phyloP scores from a whole-genome alignment of 495 filamentous ascomycete genomes.

The Hypoxylon cercidicola region DNA sequence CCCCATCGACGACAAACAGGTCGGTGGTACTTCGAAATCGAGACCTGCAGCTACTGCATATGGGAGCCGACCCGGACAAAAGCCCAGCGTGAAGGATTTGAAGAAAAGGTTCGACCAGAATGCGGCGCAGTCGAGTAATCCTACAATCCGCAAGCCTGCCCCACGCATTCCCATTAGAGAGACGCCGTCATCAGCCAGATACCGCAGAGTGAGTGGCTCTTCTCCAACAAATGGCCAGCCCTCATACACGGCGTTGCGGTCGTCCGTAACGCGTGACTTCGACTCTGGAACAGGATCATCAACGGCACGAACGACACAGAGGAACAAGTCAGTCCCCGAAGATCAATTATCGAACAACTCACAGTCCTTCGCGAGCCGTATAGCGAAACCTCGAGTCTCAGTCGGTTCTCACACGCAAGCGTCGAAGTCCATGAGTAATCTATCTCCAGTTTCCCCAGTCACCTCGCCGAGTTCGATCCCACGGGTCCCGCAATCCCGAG shows the following conservation, averaged over 20 bases:
- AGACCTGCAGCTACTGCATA: conserved; percentile 40
- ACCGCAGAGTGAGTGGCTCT: conserved; percentile 43
- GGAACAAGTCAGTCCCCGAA: conserved; percentile 51
- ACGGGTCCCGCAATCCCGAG: conserved; percentile 38
- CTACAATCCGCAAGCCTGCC: conserved; percentile 46
- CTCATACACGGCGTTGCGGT: conserved; percentile 49
- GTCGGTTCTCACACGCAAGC: conserved; percentile 50
- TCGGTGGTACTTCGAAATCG: conserved; percentile 42
- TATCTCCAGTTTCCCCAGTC: conserved; percentile 51
- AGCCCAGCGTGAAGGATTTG: conserved; percentile 65
- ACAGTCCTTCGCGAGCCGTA: conserved; percentile 64
- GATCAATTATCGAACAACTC: conserved; percentile 59
- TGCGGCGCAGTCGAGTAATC: conserved; percentile 36
- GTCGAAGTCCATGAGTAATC: conserved; percentile 58
- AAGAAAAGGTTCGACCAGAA: conserved; percentile 64
- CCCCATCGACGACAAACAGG: conserved; percentile 55
- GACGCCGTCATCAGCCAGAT: conserved; percentile 36
- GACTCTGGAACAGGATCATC: conserved; percentile 42
- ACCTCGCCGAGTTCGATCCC: conserved; percentile 39
- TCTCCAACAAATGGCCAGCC: conserved; percentile 45
- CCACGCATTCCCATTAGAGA: conserved; percentile 49
- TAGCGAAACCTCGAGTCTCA: conserved; percentile 57
- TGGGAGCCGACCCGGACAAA: conserved; percentile 42
- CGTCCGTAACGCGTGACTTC: conserved; percentile 48
- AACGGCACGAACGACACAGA: conserved; percentile 50